Percentiles rank a stretch among this genome's conserved stretches.
These are phyloP conservation scores for Candida broadrunensis DNA, from an alignment of 805 yeast species.

Conservation along the genomic window DNA sequence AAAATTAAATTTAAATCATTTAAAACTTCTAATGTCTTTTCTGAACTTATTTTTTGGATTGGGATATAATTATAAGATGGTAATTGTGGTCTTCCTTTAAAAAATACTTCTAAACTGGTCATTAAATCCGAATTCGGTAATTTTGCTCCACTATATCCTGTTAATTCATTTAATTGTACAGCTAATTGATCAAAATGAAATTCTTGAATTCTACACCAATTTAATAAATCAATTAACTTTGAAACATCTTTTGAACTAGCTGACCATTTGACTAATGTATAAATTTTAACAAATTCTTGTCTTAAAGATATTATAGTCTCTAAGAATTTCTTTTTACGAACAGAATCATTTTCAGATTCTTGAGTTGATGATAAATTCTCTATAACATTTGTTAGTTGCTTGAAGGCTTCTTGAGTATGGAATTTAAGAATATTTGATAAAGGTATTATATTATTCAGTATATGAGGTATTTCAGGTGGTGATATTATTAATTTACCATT, in stretches of 20 bases:
- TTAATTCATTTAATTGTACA: constrained; percentile 65
- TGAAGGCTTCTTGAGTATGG: constrained; percentile 59
- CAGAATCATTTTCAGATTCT: constrained; percentile 49
- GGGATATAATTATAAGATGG: constrained; percentile 61
- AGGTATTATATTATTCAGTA: constrained; percentile 67
- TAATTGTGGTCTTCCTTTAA: constrained; percentile 71
- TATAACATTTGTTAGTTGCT: constrained; percentile 57
- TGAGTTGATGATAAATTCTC: constrained; percentile 53
- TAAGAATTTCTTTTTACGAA: constrained; percentile 66
- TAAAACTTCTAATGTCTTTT: constrained; percentile 57
- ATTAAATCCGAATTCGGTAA: constrained; percentile 87
- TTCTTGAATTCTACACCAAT: constrained; percentile 83
- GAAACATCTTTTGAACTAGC: constrained; percentile 68
- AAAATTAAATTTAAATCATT: constrained; percentile 69
- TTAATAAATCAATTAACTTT: constrained; percentile 76
- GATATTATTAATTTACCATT: background rate
- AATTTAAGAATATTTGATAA: constrained; percentile 56
- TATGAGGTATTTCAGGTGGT: constrained; percentile 56
- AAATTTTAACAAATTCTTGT: constrained; percentile 79
- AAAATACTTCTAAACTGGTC: constrained; percentile 83
- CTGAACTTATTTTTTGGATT: constrained; percentile 47
- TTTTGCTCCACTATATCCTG: constrained; percentile 81
- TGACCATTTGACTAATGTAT: constrained; percentile 89
- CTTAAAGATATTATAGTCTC: constrained; percentile 68
- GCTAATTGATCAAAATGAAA: constrained; percentile 58